Base-by-base conservation (phyloP, 2,329 filamentous ascomycete genomes). In the Trichoderma atroviride region DNA sequence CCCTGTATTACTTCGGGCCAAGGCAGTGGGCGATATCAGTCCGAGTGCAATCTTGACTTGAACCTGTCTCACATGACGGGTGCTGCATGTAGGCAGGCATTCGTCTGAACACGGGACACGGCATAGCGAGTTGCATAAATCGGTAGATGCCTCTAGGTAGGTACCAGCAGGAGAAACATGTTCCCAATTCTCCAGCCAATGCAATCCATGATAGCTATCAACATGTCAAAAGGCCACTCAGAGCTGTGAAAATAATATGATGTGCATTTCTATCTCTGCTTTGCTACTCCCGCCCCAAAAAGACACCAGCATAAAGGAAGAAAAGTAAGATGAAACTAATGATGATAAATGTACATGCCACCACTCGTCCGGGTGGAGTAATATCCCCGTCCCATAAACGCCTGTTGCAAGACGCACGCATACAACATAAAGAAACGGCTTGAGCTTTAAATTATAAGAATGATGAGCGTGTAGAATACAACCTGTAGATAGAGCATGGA, bases 321-420 rank as follows among this genome's bases (percentile, higher is more conserved):
- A 43, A 43, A 43, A 10, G 10, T 4, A 19, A 59, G 10, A 58
- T n/a, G 14, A 9, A 50, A 31, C 58, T 13, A n/a, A 50, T 24
- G 33, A 50, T 33, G 24, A 50, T 35, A 13, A 35, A 13, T 35
- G 66, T 6, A 40, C n/a, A 53, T 16, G 35, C 61, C 68, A 58
- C 24, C 24, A 66, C 47, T 16, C 24, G 9, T 62, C 35, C 43
- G n/a, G 19, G 37, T 40, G 55, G 40, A 43, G 22, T 31, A 37
- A 53, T n/a, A n/a, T 4, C 19, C 40, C 40, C 40, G 27, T 35
- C 62, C 52, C 47, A 50, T 47, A 22, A 58, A 69, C 66, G 66
- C 66, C 66, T 63, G 5, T 33, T 52, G 52, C 31, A 58, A 50
- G 53, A 57, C 62, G 19, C 63, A n/a, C 16, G 16, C 53, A 59